Base-by-base conservation (phyloP, 768 basidiomycete species). In the Pulveroboletus frians region DNA sequence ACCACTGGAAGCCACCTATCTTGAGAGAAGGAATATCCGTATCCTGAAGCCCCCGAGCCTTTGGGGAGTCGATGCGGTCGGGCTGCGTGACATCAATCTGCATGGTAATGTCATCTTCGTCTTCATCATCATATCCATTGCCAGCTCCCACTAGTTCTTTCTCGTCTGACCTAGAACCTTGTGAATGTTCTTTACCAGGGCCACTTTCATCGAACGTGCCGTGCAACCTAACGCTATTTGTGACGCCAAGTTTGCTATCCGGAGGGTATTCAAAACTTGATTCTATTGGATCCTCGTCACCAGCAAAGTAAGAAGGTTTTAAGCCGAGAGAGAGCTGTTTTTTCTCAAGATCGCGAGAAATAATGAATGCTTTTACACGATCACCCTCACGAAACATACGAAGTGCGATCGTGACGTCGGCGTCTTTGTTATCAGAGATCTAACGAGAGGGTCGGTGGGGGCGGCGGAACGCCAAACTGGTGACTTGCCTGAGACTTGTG, bases 361-460 rank as follows among this genome's bases (percentile, higher is more conserved):
- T 66, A 37, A 99, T 76, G 42, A 84, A 66, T 2, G 87, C 89
- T 65, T 85, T 89, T 52, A 97, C 88, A 34, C 75, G 76, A 67
- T 98, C 92, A 5, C 92, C 92, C 65, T 86, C 85, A 27, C 84
- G 79, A 76, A 97, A 95, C 32, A 80, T 83, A 39, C 77, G 81
- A 34, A 96, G 75, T 9, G 92, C 92, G 34, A 85, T 69, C 23
- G 76, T 68, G 18, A 89, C 82, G 65, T 94, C 90, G 4, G 87
- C 87, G 27, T 86, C 80, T 53, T 81, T 76, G 64, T 89, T 91
- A 61, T 97, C 95, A 8, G 93, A 88, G 37, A 98, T 75, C 92
- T 96, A 54, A 21, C 30, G 18, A 17, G 48, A 47, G 43, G 20
- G 43, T 34, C 35, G 43, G 43, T 41, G 45, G 15, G n/a, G 14